These are phyloP conservation scores for Cercospora sp. DNA, from an alignment of 2,329 filamentous ascomycete species.

Conservation along the genomic window DNA sequence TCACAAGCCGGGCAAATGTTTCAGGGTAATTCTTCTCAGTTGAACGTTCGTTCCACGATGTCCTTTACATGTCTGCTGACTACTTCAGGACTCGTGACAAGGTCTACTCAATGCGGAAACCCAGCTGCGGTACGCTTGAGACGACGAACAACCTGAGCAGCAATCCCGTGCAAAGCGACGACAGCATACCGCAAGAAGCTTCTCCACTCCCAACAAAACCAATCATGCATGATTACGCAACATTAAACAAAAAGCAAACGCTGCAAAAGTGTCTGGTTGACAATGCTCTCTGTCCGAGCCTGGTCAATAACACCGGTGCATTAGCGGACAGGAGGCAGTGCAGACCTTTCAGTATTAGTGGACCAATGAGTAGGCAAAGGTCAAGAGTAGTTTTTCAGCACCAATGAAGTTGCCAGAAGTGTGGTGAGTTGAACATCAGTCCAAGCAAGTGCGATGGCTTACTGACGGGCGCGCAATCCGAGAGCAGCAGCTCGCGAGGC, in stretches of 20 bases:
- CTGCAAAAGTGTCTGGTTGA: not conserved
- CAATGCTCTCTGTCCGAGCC: not conserved
- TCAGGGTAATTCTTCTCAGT: not conserved
- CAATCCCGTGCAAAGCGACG: not conserved
- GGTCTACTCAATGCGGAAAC: no score
- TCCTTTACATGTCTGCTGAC: not conserved
- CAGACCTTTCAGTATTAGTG: not conserved
- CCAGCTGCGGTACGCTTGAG: not conserved
- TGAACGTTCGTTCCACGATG: no score
- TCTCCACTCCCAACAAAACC: not conserved
- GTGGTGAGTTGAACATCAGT: not conserved
- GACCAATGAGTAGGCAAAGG: not conserved
- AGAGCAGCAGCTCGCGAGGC: slow-evolving; percentile 9
- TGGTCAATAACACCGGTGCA: not conserved
- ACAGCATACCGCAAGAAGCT: not conserved
- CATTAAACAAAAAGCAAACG: not conserved
- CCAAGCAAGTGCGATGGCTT: not conserved
- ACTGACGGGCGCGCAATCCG: slow-evolving; percentile 8
- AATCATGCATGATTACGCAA: not conserved
- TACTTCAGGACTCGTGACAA: not conserved
- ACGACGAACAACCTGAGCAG: not conserved
- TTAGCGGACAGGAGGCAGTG: not conserved
- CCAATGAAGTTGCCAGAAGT: not conserved
- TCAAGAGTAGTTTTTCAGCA: not conserved
- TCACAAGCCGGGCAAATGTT: not conserved